phyloP scores from a whole-genome alignment of 495 filamentous ascomycete species.

The Hypoxylon cercidicola region DNA sequence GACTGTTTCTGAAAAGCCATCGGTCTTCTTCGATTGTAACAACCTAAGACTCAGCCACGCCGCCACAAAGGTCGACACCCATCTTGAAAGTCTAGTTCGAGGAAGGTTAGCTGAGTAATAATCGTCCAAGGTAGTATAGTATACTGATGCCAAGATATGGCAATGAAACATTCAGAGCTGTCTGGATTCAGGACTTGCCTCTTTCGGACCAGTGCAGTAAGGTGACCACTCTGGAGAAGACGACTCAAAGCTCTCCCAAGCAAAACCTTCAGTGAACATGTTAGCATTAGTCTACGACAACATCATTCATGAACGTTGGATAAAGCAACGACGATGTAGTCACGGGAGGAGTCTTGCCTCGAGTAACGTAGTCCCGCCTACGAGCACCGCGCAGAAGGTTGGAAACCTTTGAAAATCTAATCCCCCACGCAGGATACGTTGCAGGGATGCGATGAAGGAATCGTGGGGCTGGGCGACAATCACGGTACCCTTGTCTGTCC shows the following conservation, averaged over 20 bases:
- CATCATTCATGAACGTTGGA: background rate
- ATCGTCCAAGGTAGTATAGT: slow-evolving; percentile 24
- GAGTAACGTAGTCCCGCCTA: slow-evolving; percentile 81
- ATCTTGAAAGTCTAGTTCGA: slow-evolving; percentile 55
- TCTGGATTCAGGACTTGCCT: slow-evolving; percentile 38
- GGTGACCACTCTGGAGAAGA: slow-evolving; percentile 19
- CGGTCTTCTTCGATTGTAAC: slow-evolving; percentile 57
- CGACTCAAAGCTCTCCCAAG: slow-evolving; percentile 26
- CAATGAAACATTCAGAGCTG: slow-evolving; percentile 29
- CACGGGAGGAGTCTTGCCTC: slow-evolving; percentile 57
- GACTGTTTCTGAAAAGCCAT: slow-evolving; percentile 51
- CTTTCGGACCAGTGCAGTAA: slow-evolving; percentile 34
- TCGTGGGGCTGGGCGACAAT: slow-evolving; percentile 44
- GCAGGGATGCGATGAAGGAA: slow-evolving; percentile 53
- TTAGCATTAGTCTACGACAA: slow-evolving; percentile 17
- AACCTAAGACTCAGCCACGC: slow-evolving; percentile 61
- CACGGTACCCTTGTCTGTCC: slow-evolving; percentile 56
- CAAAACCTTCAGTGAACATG: slow-evolving; percentile 34
- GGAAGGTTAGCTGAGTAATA: slow-evolving; percentile 26
- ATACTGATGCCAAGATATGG: slow-evolving; percentile 35
- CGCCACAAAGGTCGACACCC: slow-evolving; percentile 61
- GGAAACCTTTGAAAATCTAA: slow-evolving; percentile 74
- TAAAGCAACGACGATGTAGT: slow-evolving; percentile 6
- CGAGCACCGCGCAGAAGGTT: slow-evolving; percentile 79
- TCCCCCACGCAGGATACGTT: slow-evolving; percentile 56